These are phyloP conservation scores for Rhypophila decipiens DNA, from an alignment of 495 filamentous ascomycete species.

Conservation along the genomic window DNA sequence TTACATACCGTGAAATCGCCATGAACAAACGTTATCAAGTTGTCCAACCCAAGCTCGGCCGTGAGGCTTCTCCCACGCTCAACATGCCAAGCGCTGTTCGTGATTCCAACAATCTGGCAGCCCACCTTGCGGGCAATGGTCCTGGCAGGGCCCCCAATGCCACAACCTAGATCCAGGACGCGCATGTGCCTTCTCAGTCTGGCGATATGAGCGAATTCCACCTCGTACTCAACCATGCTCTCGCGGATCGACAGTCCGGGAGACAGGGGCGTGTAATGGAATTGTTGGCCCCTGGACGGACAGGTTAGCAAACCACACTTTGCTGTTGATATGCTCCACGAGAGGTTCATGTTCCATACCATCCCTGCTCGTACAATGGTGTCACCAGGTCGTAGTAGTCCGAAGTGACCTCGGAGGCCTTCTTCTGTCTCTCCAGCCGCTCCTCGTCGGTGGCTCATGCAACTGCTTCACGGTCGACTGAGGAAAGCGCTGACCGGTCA, in stretches of 20 bases:
- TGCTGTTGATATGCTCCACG: too few relatives aligned
- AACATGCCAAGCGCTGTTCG: constrained; percentile 15
- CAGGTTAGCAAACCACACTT: too few relatives aligned
- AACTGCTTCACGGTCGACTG: too few relatives aligned
- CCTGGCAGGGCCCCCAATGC: constrained; percentile 13
- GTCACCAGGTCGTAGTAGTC: constrained; percentile 1
- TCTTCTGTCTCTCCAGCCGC: neutral
- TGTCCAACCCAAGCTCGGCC: constrained; percentile 6
- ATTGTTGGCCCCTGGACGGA: constrained; percentile 14
- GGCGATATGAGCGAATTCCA: constrained; percentile 9
- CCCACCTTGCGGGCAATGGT: constrained; percentile 4
- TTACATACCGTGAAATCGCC: constrained; percentile 10
- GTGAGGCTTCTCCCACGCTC: constrained; percentile 11
- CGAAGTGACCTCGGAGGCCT: neutral
- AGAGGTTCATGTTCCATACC: too few relatives aligned
- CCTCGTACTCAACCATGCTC: constrained; percentile 14
- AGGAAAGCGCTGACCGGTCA: too few relatives aligned
- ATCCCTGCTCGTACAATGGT: neutral
- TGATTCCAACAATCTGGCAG: constrained; percentile 12
- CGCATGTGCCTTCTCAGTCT: constrained; percentile 10
- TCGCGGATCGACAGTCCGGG: constrained; percentile 12
- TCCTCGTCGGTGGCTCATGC: neutral
- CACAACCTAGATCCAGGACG: constrained; percentile 14
- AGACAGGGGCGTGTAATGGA: constrained; percentile 14
- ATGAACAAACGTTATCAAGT: constrained; percentile 2